Base-by-base conservation (phyloP, 805 yeast species). In the Jamesozyma piceae region DNA sequence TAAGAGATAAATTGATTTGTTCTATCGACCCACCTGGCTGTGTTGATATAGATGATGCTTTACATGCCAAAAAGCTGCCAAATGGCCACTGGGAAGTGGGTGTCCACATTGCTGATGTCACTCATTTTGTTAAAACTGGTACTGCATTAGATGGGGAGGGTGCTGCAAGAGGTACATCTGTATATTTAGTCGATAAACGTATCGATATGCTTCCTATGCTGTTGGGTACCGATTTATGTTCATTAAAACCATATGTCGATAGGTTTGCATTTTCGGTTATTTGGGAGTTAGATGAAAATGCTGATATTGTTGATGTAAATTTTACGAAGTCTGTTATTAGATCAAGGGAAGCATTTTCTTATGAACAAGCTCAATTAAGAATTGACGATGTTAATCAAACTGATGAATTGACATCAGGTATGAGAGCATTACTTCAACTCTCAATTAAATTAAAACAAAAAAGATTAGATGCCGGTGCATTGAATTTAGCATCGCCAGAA, bases 61-160 rank as follows among this genome's bases (percentile, higher is more conserved):
- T 92, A 38, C 99, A 92, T 59, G 97, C 97, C 0, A 68, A 74
- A 49, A 60, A 61, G 42, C 71, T 92, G 39, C 88, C 95, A 1
- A 92, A 92, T 61, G 98, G 98, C 0, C 86, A 90, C 60, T 88
- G 76, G 69, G 95, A 92, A 62, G 95, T 92, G 43, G 99, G 99
- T 57, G 99, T 92, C 26, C 99, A 92, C 59, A 92, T 92, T 68
- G 99, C 99, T 9, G 99, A 92, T 66, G 99, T 92, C 26, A 86
- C 97, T 1, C 95, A 92, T 66, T 92, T 92, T 58, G 98, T 92
- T 37, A 87, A 88, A 63, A 82, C 98, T 0, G 82, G 80, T 48
- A 87, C 96, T 3, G 80, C 97, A 0, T 71, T 92, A 46, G 98
- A 92, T 60, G 82, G 77, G 36, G 99, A 92, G 66, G 99, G 97